phyloP scores from a whole-genome alignment of 768 basidiomycete genomes.

The Hebeloma cylindrosporum region DNA sequence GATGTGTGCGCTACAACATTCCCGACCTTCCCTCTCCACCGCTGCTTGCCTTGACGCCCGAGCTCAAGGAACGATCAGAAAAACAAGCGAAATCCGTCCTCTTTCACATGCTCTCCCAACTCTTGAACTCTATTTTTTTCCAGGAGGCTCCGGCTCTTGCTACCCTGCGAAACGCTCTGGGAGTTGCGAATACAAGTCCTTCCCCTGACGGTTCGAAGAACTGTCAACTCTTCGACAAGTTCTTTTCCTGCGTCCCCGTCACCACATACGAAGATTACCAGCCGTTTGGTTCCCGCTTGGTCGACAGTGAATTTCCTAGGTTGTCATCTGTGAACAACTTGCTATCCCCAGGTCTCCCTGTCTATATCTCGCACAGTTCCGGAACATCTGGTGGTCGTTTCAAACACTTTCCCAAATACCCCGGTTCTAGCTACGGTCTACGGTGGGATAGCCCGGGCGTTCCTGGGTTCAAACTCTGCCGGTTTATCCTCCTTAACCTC shows the following conservation, averaged over 20 bases:
- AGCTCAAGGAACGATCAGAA: neutral
- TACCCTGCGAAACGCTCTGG: neutral
- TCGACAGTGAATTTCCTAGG: neutral
- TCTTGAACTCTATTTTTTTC: conserved; percentile 3
- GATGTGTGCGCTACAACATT: no score
- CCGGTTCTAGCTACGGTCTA: neutral
- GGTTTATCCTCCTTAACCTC: neutral
- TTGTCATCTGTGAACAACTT: conserved; percentile 5
- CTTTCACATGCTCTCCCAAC: neutral
- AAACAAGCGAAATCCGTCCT: neutral
- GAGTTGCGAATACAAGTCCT: no score
- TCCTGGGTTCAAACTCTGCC: neutral
- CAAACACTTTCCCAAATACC: conserved; percentile 19
- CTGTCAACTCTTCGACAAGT: neutral
- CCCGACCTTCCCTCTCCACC: conserved; percentile 2
- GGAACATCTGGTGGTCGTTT: conserved; percentile 15
- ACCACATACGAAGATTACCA: conserved; percentile 6
- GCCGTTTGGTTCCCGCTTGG: conserved; percentile 1
- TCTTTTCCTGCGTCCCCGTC: neutral
- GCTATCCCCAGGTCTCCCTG: conserved; percentile 18
- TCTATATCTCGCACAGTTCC: conserved; percentile 16
- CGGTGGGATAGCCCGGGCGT: conserved; percentile 4
- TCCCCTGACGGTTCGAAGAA: neutral
- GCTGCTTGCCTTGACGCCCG: neutral
- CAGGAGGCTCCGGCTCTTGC: neutral